Conservation (phyloP, 495 filamentous ascomycete species). For the Penicillium desertorum region DNA sequence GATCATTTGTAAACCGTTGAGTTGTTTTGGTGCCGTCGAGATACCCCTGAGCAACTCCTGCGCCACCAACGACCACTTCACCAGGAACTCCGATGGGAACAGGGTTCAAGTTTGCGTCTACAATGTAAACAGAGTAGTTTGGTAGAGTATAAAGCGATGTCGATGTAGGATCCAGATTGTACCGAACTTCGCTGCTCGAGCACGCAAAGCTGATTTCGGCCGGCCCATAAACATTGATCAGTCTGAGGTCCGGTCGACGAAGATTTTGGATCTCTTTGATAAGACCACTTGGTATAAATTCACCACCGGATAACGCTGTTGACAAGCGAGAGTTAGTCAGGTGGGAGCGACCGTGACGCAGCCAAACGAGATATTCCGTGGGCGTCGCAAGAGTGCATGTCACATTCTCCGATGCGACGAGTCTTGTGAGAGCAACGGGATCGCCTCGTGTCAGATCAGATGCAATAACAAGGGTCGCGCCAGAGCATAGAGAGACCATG, state of each 20-base stretch:
- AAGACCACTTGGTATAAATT: constrained; percentile 19
- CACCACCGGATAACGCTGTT: constrained; percentile 22
- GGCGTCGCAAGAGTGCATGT: constrained; percentile 43
- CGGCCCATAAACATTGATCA: constrained; percentile 39
- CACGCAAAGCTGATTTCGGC: constrained; percentile 32
- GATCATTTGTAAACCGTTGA: constrained; percentile 37
- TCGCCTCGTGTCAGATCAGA: constrained; percentile 28
- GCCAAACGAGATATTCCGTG: constrained; percentile 40
- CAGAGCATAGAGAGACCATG: constrained; percentile 30
- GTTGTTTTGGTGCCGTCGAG: constrained; percentile 35
- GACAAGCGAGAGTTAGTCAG: constrained; percentile 7
- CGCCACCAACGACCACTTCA: constrained; percentile 47
- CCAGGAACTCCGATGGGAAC: constrained; percentile 46
- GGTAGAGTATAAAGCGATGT: constrained; percentile 35
- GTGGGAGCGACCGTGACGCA: constrained; percentile 28
- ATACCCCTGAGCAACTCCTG: constrained; percentile 45
- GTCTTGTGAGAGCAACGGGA: constrained; percentile 29
- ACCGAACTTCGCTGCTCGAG: constrained; percentile 18
- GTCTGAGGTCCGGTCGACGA: constrained; percentile 15
- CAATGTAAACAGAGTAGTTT: constrained; percentile 48
- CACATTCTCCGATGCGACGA: constrained; percentile 35
- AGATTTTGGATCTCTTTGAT: constrained; percentile 24
- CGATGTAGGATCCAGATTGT: background rate
- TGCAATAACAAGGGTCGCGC: constrained; percentile 34
- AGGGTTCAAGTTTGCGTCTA: constrained; percentile 42